These are phyloP conservation scores for Daldinia sp. DNA, from an alignment of 2,329 filamentous ascomycete species.

Conservation along the genomic window DNA sequence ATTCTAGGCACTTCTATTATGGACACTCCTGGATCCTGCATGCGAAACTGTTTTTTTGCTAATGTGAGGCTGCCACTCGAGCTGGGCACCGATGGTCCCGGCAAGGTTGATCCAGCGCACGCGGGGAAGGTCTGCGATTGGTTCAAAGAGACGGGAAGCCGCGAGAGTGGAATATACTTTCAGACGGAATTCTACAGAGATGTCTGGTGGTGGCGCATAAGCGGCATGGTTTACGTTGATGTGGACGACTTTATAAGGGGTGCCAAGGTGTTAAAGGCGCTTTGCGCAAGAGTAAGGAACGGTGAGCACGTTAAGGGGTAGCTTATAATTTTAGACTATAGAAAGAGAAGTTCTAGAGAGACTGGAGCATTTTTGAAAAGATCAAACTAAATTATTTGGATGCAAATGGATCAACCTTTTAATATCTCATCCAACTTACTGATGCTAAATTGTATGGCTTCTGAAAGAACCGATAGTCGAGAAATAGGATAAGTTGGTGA, in stretches of 20 bases:
- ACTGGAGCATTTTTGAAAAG: too few species aligned
- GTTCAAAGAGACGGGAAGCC: slow-evolving; percentile 56
- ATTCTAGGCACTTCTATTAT: slow-evolving; percentile 70
- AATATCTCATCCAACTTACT: background rate
- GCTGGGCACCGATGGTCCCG: slow-evolving; percentile 21
- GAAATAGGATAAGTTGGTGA: background rate
- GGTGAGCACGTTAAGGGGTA: slow-evolving; percentile 42
- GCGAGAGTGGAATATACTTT: slow-evolving; percentile 66
- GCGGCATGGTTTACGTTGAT: slow-evolving; percentile 74
- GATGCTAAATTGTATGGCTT: background rate
- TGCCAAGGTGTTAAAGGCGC: slow-evolving; percentile 44
- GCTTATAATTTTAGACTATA: background rate
- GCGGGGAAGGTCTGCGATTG: slow-evolving; percentile 58
- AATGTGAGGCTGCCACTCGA: slow-evolving; percentile 68
- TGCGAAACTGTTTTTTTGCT: slow-evolving; percentile 64
- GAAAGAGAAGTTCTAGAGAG: background rate
- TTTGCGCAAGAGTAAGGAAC: slow-evolving; percentile 60
- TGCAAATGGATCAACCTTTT: background rate
- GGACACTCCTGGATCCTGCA: slow-evolving; percentile 57
- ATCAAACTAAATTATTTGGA: background rate
- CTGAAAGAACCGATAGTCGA: background rate
- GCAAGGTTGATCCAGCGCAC: slow-evolving; percentile 52
- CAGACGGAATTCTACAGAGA: slow-evolving; percentile 66
- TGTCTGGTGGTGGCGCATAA: slow-evolving; percentile 71
- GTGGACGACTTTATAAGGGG: slow-evolving; percentile 65